Base-by-base conservation (phyloP, 2,329 filamentous ascomycete species). In the Ceratocystis cacaofunesta region DNA sequence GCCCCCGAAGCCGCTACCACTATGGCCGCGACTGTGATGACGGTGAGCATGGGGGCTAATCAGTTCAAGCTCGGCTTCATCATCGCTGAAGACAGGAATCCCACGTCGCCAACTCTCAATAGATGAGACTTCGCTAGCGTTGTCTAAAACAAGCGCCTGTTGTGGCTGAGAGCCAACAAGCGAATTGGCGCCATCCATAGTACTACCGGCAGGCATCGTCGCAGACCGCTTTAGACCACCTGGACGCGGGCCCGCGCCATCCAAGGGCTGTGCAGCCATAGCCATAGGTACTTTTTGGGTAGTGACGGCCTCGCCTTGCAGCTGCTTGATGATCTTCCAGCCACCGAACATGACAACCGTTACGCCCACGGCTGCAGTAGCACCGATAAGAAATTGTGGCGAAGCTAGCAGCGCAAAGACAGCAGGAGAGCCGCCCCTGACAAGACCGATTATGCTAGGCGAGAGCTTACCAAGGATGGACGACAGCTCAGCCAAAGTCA, bases 271-370 rank as follows among this genome's bases (percentile, higher is more conserved):
- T 19, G 69, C 68, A 0, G 50, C 30, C 25, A 68, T 62, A 22
- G 71, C 69, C 55, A 75, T 72, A 1, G 73, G 74, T 30, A 74
- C 68, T 7, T 71, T 28, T 22, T 72, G 71, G 12, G 60, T 28
- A 8, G 55, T 58, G 28, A 41, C 55, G 73, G 73, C 17, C 67
- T 68, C 50, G 64, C 81, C 80, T 67, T 76, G 75, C 69, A 97
- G 89, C 70, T 85, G 87, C 80, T 96, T 95, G 76, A 99, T 86
- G 74, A 99, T 96, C 77, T 96, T 97, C 82, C 90, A 97, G 4
- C 94, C 92, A 64, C 94, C 94, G 68, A 99, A 90, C 74, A 94
- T 92, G 71, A 99, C 90, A 7, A 97, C 86, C 0, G 94, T 97
- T n/a, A 96, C 86, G 15, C 94, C 94, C 0, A 96, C 85, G 0